Conservation (phyloP, 1,284 basidiomycete genomes). For the Puccinia novopanici region DNA sequence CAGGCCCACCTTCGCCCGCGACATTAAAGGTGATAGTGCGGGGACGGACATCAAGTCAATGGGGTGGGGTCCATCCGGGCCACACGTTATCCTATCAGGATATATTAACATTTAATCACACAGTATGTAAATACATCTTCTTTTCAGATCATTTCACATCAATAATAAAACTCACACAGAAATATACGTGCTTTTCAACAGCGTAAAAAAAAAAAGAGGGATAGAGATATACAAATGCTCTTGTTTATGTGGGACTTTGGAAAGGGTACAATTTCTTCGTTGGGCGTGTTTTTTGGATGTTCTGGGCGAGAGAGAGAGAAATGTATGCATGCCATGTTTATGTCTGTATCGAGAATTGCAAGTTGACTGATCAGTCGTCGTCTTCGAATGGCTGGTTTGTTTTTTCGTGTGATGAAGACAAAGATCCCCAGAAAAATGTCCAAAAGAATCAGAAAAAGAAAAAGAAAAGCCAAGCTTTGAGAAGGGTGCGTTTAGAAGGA, state of each 20-base stretch:
- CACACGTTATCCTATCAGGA: neutral
- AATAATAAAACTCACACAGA: too few relatives aligned
- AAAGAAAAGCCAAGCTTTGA: too few relatives aligned
- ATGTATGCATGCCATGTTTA: neutral
- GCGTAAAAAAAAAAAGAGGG: neutral
- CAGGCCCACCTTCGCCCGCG: too few relatives aligned
- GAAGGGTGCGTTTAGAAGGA: too few relatives aligned
- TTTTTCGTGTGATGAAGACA: neutral
- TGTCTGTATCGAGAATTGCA: neutral
- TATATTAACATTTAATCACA: too few relatives aligned
- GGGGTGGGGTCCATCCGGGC: neutral
- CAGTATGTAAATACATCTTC: too few relatives aligned
- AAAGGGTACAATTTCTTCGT: neutral
- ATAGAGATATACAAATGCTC: neutral
- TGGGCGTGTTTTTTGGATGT: neutral
- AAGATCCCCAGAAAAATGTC: neutral
- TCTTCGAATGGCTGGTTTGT: slow-evolving; percentile 22
- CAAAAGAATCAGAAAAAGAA: neutral
- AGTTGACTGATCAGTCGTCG: neutral
- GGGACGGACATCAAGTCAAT: neutral
- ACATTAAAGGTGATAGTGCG: too few relatives aligned
- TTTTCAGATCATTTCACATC: too few relatives aligned
- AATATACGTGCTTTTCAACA: neutral
- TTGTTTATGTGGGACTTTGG: neutral
- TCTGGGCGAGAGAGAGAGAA: neutral